Evolutionary conservation across 306 rosid species (phyloP), one percentile per base, ranked within the genome.

Genomic region (Fragaria nilgerrensis): DNA sequence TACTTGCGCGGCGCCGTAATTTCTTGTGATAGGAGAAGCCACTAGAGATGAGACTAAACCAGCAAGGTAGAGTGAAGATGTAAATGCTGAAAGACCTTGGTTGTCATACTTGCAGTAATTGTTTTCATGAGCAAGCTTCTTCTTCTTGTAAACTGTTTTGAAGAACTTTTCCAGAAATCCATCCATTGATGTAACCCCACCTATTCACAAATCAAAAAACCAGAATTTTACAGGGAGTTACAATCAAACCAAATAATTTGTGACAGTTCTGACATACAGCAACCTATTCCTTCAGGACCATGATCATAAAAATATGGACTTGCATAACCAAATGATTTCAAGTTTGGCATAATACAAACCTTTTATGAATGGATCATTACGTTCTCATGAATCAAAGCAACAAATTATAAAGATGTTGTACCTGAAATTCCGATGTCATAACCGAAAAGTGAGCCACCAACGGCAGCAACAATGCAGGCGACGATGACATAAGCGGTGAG

Each of bases 171-270:
- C 3, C 37, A 94, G 97, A 79, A 94, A 94, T 77, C 84, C 89
- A 85, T 94, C 93, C 97, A 90, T 94, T 22, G 97, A 90, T 79
- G 98, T 94, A 80, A 94, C 98, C 34, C 98, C 97, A 2, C 97
- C 98, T 94, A 79, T 78, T 50, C 29, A 64, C 12, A 34, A 63
- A 59, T 47, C 39, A 62, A 27, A 25, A 53, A 55, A 44, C 13
- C 47, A 43, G 4, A 55, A 61, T 61, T 56, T 23, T 3, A 61
- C 32, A 39, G 53, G 2, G 49, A 36, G 7, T 73, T 19, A 7
- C 6, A 16, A 34, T 64, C 44, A 64, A 34, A 34, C 41, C 61
- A 49, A 9, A 55, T 29, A 29, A 12, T 71, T 27, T 71, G 16
- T 19, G 1, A 68, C 23, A 23, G 20, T 6, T 43, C 27, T 44